phyloP scores from a whole-genome alignment of 805 yeast genomes.

The Ogataea pilisensis region DNA sequence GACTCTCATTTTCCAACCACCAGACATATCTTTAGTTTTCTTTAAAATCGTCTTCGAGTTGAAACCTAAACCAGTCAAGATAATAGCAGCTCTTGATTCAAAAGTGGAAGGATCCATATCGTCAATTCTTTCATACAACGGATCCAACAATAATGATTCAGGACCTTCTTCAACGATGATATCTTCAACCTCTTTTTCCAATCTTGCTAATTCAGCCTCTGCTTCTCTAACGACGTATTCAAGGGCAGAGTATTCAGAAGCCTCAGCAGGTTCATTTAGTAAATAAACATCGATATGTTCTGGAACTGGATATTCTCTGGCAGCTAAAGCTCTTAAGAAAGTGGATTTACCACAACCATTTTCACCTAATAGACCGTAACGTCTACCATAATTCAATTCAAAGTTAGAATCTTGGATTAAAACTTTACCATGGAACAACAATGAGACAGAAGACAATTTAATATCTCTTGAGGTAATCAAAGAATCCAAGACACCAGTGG shows the following conservation, averaged over 20 bases:
- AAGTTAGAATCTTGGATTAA: slow-evolving; percentile 85
- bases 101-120: slow-evolving; percentile 94
- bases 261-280: slow-evolving; percentile 96
- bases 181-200: slow-evolving; percentile 89
- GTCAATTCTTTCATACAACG: slow-evolving; percentile 91
- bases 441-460: slow-evolving; percentile 83
- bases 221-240: slow-evolving; percentile 98
- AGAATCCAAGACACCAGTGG: slow-evolving; percentile 94
- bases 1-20: slow-evolving; percentile 99
- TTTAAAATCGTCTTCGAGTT: slow-evolving; percentile 79
- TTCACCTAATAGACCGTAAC: slow-evolving; percentile 96
- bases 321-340: slow-evolving; percentile 86
- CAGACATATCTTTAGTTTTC: slow-evolving; percentile 98
- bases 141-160: slow-evolving; percentile 80
- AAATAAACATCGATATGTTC: slow-evolving; percentile 86
- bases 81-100: slow-evolving; percentile 93
- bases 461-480: slow-evolving; percentile 89
- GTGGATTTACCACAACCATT: slow-evolving; percentile 99
- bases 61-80: slow-evolving; percentile 96
- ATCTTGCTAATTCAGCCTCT: slow-evolving; percentile 81
- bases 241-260: slow-evolving; percentile 86
- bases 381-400: slow-evolving; percentile 95
- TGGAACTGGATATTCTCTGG: slow-evolving; percentile 94
- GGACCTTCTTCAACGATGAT: slow-evolving; percentile 90
- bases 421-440: slow-evolving; percentile 96